Evolutionary conservation across 1,284 basidiomycete genomes (phyloP).

Genomic region (Ceratobasidium sp.): DNA sequence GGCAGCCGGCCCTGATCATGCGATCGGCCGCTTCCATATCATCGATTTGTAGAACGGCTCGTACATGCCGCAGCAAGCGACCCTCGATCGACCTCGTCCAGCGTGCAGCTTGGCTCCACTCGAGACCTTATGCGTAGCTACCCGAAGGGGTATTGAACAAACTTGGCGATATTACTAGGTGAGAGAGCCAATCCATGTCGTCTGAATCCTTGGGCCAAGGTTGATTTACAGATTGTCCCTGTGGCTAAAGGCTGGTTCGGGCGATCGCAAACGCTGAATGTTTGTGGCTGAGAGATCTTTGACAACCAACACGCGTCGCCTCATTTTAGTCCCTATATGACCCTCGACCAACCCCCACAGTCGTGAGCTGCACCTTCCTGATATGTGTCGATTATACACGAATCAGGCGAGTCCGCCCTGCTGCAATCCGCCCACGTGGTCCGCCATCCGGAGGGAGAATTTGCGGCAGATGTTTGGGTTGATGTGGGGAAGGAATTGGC

Average conservation of each 20-base stretch:
- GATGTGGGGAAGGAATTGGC: constrained; percentile 2
- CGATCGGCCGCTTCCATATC: background rate
- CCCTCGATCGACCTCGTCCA: background rate
- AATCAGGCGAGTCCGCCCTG: background rate
- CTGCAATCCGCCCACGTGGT: background rate
- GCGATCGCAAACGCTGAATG: constrained; percentile 6
- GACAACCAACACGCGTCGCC: constrained; percentile 27
- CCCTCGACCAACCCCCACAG: background rate
- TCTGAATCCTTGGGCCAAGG: no score
- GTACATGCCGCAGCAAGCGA: background rate
- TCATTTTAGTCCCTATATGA: background rate
- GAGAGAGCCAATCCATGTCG: no score
- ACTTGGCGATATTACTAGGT: no score
- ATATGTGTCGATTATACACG: background rate
- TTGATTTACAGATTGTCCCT: background rate
- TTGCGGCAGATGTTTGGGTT: background rate
- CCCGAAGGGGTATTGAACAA: no score
- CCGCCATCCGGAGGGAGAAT: constrained; percentile 9
- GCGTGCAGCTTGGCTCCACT: background rate
- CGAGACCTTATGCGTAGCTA: no score
- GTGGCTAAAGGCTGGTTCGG: background rate
- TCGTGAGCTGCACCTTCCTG: background rate
- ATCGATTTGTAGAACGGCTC: background rate
- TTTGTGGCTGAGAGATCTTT: constrained; percentile 34
- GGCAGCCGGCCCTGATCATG: background rate